Evolutionary conservation across 2,329 filamentous ascomycete species (phyloP), one percentile per base, ranked within the genome.

Genomic region (Chaetoscypha palmicola): DNA sequence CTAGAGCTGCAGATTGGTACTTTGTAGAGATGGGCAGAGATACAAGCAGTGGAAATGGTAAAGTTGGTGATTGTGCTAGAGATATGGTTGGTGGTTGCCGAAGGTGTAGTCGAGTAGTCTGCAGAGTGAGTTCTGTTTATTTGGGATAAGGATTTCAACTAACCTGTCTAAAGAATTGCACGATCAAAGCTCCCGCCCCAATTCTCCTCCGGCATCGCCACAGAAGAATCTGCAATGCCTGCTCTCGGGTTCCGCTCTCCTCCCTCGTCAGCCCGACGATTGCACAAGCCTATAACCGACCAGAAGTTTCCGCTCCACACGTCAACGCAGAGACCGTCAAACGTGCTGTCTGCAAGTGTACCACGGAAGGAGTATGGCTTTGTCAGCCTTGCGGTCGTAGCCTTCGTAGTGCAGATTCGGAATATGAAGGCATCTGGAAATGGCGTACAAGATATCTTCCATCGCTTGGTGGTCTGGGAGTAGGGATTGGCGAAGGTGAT

Each of bases 361-460:
- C 70, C 63, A 16, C 69, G 66, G 38, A 76, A 8, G 74, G 75
- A 3, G 79, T 94, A 36, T 96, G 87, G 85, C 77, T 96, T 20
- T 97, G 90, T 64, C 79, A 85, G 51, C 80, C 84, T 1, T 96
- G 91, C 55, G 88, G 89, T 1, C 77, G 83, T 49, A 76, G 77
- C 43, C 79, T 94, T 41, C 71, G 77, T 19, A 71, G 67, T 30
- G 69, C 72, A 16, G 78, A 83, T 54, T 65, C 69, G 41, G 74
- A 79, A 44, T 82, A 83, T 49, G 69, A 72, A 56, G 66, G 71
- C 3, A 86, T 90, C 43, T 96, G 90, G 89, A 84, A 79, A 49
- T 96, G 90, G 90, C 81, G 90, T 39, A 86, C 79, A 31, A 79
- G 87, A 19, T 96, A 95, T 62, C 83, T 82, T 28, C 84, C 87